Evolutionary conservation across 805 yeast species (phyloP), one percentile per base, ranked within the genome.

Genomic region (Dipodascopsis uninucleata): DNA sequence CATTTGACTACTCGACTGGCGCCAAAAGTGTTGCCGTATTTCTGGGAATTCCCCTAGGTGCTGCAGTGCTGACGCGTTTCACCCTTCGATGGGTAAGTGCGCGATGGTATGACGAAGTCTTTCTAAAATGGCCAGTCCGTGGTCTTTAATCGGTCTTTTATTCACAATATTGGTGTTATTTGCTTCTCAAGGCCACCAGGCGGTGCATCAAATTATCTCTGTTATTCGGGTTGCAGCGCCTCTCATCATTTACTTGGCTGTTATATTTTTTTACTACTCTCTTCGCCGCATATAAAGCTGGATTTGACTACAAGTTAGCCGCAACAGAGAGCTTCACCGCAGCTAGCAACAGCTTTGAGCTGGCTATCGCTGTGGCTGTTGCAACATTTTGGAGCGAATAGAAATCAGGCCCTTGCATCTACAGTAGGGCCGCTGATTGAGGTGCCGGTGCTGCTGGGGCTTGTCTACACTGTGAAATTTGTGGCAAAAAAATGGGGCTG

Each of bases 391-490:
- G 81, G 81, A 0, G 61, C 68, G 16, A 73, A 71, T 2, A 71
- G 77, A 45, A 68, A 72, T 41, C 71, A 76, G 53, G 71, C 80
- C 1, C 67, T 77, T 35, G 81, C 82, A 3, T 73, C 81, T 1
- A 76, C 80, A 0, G 72, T 76, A 56, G 81, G 81, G 1, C 81
- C 81, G 1, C 62, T 77, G 34, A 52, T 77, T 10, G 82, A 77
- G 52, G 77, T 77, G 10, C 81, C 81, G 7, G 68, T 77, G 8
- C 62, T 77, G 36, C 36, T 60, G 22, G 38, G 45, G 2, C 41
- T 60, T 18, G 60, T 56, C 8, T 45, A 56, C 31, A 35, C 45
- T 5, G 48, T 51, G 5, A 12, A n/a, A 16, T 9, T 8, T 12
- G 28, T 33, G 12, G 44, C 22, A 18, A 16, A 31, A 36, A 35